phyloP scores from a whole-genome alignment of 805 yeast species.

The Ogataea glucozyma region DNA sequence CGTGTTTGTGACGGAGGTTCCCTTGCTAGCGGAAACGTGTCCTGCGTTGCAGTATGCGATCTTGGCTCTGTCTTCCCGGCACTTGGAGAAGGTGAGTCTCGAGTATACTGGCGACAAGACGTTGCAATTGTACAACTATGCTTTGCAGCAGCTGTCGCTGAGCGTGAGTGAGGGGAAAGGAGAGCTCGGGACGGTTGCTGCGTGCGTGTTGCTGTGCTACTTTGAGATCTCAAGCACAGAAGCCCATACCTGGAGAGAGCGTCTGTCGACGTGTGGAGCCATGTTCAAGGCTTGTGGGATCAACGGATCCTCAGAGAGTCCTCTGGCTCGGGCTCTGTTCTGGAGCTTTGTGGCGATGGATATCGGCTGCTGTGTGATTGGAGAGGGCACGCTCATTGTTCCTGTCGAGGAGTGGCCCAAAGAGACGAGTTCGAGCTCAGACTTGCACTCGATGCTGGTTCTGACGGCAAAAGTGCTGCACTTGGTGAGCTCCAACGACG shows the following conservation, averaged over 20 bases:
- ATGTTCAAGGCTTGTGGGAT: conserved; percentile 40
- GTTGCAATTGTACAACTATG: conserved; percentile 30
- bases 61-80: conserved; percentile 33
- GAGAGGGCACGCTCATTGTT: conserved; percentile 27
- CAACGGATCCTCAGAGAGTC: conserved; percentile 38
- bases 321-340: conserved; percentile 40
- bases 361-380: conserved; percentile 33
- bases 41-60: conserved; percentile 29
- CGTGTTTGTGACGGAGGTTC: conserved; percentile 37
- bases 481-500: conserved; percentile 31
- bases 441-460: conserved; percentile 23
- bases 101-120: conserved; percentile 30
- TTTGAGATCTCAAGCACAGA: conserved; percentile 44
- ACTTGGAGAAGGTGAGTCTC: conserved; percentile 25
- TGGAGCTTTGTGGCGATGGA: conserved; percentile 49
- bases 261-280: conserved; percentile 41
- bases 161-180: conserved; percentile 36
- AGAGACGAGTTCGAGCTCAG: conserved; percentile 6
- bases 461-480: conserved; percentile 37
- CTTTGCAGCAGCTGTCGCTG: conserved; percentile 37
- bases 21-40: conserved; percentile 41
- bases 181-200: conserved; percentile 31
- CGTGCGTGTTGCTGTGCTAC: conserved; percentile 44
- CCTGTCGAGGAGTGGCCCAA: conserved; percentile 19
- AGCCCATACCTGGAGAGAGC: conserved; percentile 41